A percentile compares a stretch with the other conserved stretches of the same genome.
These are phyloP conservation scores for Saccharomyces pastorianus DNA, from an alignment of 1,139 yeast species.

Conservation along the genomic window DNA sequence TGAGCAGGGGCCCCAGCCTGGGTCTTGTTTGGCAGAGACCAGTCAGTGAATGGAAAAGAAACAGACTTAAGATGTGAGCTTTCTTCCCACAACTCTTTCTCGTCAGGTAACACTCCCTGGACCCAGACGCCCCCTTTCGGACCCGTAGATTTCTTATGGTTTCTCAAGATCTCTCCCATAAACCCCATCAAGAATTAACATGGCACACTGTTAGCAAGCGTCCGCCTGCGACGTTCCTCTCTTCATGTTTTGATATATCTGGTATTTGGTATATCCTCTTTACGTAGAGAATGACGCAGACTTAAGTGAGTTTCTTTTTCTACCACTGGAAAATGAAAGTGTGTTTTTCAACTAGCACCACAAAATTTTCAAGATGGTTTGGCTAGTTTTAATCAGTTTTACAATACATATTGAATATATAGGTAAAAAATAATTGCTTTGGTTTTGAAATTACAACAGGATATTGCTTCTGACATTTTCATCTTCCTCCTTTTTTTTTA, in stretches of 20 bases:
- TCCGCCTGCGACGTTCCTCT: neutral
- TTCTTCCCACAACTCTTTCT: too few species aligned
- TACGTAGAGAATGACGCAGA: neutral
- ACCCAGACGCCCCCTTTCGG: too few species aligned
- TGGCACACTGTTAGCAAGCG: neutral
- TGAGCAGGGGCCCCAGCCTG: neutral
- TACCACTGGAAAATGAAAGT: neutral
- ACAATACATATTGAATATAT: neutral
- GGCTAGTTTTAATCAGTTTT: neutral
- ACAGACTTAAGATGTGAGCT: too few species aligned
- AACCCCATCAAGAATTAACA: neutral
- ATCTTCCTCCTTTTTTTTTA: neutral
- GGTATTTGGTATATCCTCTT: neutral
- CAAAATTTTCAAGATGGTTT: neutral
- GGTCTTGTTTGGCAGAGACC: too few species aligned
- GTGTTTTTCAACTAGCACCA: neutral
- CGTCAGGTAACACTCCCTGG: too few species aligned
- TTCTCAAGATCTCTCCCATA: neutral
- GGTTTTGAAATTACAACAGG: neutral
- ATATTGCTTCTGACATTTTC: neutral
- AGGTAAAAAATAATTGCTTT: neutral
- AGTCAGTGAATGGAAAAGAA: too few species aligned
- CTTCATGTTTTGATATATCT: neutral
- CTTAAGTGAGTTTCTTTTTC: neutral
- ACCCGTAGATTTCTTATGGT: neutral